phyloP scores from a whole-genome alignment of 768 basidiomycete species.

The Boletus tylopilopsis region DNA sequence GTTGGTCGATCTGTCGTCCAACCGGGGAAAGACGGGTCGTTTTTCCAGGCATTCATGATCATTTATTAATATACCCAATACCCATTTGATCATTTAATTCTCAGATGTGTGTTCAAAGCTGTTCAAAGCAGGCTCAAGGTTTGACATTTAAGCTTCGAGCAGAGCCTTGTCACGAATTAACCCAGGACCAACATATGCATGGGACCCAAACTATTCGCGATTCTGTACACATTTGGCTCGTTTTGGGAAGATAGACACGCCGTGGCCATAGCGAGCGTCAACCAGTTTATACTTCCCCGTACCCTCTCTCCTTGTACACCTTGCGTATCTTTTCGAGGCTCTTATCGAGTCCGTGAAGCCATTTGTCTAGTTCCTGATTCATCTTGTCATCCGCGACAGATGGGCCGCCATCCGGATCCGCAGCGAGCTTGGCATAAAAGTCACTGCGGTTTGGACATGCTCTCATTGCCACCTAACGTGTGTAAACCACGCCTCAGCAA shows the following conservation, averaged over 20 bases:
- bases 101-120: too few relatives aligned
- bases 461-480: slow-evolving; percentile 48
- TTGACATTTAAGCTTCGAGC: too few relatives aligned
- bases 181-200: too few relatives aligned
- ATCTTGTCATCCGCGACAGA: slow-evolving; percentile 46
- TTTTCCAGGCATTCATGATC: too few relatives aligned
- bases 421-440: slow-evolving; percentile 60
- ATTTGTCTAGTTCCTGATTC: slow-evolving; percentile 49
- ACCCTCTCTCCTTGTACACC: slow-evolving; percentile 54
- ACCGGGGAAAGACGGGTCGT: too few relatives aligned
- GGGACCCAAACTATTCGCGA: too few relatives aligned
- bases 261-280: not conserved
- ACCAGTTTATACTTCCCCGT: slow-evolving; percentile 37
- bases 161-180: too few relatives aligned
- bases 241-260: not conserved
- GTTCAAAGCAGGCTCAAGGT: too few relatives aligned
- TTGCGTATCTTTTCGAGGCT: slow-evolving; percentile 47
- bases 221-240: not conserved
- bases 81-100: too few relatives aligned
- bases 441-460: slow-evolving; percentile 57
- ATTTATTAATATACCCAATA: too few relatives aligned
- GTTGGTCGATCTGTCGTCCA: too few relatives aligned
- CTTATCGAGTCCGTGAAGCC: slow-evolving; percentile 56
- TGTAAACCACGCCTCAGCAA: not conserved
- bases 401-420: slow-evolving; percentile 54